Evolutionary conservation across 768 basidiomycete genomes (phyloP), one percentile per base, ranked within the genome.

Genomic region (Fibroporia radiculosa): DNA sequence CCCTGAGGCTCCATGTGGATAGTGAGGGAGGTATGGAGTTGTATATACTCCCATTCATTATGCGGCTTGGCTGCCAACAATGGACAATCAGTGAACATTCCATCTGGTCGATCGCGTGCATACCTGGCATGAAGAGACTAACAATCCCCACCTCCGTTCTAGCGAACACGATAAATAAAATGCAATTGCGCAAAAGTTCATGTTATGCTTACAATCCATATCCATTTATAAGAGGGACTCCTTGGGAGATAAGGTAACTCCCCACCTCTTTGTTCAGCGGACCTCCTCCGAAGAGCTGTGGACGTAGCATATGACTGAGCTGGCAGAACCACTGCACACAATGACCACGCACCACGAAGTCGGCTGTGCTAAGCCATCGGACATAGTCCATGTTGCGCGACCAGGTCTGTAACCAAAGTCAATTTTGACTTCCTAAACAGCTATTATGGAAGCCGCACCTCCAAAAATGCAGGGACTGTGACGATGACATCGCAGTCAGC

Each of bases 21-120:
- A 46, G 26, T 16, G 42, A 47, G 31, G 25, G 51, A 50, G n/a
- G 45, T 37, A 26, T 49, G 46, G 31, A 56, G 44, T 38, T 43
- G 36, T 48, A 56, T 53, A 47, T 51, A 56, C 23, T 56, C 55
- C 55, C 55, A 56, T 18, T 51, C 52, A 35, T 42, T 6, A 32
- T 27, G n/a, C 39, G 49, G 31, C 41, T 45, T 28, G 38, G 47
- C 31, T 44, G 49, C 16, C 44, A 7, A 36, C 33, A 23, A 45
- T 40, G 24, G 14, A 7, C 19, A 42, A 16, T 18, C 1, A 18
- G 22, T 7, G 27, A 19, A 18, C 14, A n/a, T 10, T 13, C 25
- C 12, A 26, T 5, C 3, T 4, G 36, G 19, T 20, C 3, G 8
- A 24, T 20, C 13, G 6, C 14, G 8, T 12, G 2, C 22, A 35